phyloP scores from a whole-genome alignment of 306 rosid genomes.

The Fragaria vesca region DNA sequence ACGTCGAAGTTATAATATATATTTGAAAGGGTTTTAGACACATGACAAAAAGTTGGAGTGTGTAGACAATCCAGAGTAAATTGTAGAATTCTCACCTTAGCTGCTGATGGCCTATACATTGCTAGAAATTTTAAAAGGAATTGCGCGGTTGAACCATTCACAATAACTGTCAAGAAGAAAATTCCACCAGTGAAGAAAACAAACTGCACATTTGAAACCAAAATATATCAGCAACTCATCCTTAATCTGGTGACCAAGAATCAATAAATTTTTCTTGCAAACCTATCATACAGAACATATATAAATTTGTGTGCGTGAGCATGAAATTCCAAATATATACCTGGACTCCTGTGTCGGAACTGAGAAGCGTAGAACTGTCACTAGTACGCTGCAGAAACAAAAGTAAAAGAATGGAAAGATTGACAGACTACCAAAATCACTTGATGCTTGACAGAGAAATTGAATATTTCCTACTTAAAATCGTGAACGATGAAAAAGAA shows the following conservation, averaged over 20 bases:
- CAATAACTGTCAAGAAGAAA: slow-evolving; percentile 82
- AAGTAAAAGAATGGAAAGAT: neutral
- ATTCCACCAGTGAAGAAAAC: slow-evolving; percentile 95
- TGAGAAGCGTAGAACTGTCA: slow-evolving; percentile 44
- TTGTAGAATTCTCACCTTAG: slow-evolving; percentile 62
- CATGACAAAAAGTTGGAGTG: neutral
- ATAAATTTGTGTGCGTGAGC: neutral
- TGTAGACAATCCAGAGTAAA: neutral
- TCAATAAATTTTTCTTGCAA: neutral
- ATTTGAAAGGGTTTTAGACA: neutral
- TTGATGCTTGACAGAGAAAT: too few species aligned
- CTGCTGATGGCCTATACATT: slow-evolving; percentile 67
- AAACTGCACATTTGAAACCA: slow-evolving; percentile 52
- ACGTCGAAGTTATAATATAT: neutral
- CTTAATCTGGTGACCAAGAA: slow-evolving; percentile 16
- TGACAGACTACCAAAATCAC: neutral
- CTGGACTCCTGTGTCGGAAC: slow-evolving; percentile 68
- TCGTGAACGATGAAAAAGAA: too few species aligned
- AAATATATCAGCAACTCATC: slow-evolving; percentile 21
- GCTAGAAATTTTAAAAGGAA: slow-evolving; percentile 59
- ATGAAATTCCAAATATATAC: slow-evolving; percentile 41
- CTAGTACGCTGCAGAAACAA: slow-evolving; percentile 61
- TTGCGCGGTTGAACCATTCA: slow-evolving; percentile 93
- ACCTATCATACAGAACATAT: neutral
- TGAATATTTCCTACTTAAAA: neutral